Evolutionary conservation across 345 rosid genomes (phyloP).

Genomic region (Aethionema arabicum): DNA sequence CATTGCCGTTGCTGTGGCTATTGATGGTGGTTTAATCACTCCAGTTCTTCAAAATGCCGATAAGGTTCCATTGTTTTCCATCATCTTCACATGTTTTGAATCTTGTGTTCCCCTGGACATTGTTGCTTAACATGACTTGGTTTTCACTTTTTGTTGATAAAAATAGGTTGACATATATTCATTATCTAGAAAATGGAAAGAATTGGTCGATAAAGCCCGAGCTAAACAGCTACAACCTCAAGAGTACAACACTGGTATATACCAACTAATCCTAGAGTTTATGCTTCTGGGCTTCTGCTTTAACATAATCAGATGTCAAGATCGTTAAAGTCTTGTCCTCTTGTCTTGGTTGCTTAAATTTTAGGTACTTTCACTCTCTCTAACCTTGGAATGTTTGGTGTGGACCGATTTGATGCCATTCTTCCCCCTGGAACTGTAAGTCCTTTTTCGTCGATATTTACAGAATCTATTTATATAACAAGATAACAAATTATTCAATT

Average conservation of each 20-base stretch:
- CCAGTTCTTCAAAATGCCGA: slow-evolving; percentile 98
- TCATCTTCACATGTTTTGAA: slow-evolving; percentile 1
- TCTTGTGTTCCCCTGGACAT: neutral
- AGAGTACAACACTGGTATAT: slow-evolving; percentile 79
- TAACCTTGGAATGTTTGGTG: slow-evolving; percentile 98
- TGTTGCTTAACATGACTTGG: neutral
- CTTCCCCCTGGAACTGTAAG: slow-evolving; percentile 95
- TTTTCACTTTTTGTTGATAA: slow-evolving; percentile 1
- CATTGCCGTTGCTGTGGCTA: slow-evolving; percentile 95
- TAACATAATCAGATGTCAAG: slow-evolving; percentile 5
- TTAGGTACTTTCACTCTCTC: slow-evolving; percentile 95
- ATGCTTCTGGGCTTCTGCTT: slow-evolving; percentile 2
- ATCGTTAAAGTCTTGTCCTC: slow-evolving; percentile 16
- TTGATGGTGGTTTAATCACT: slow-evolving; percentile 88
- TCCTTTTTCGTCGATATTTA: slow-evolving; percentile 9
- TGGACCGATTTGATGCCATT: slow-evolving; percentile 95
- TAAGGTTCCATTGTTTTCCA: slow-evolving; percentile 51
- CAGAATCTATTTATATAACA: neutral
- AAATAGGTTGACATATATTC: slow-evolving; percentile 84
- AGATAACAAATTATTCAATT: slow-evolving; percentile 8
- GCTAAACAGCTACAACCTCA: slow-evolving; percentile 95
- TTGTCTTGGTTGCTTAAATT: slow-evolving; percentile 4
- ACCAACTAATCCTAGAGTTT: neutral
- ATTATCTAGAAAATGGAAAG: slow-evolving; percentile 97
- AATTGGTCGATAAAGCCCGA: slow-evolving; percentile 89